Conservation (phyloP, 139 green algal genomes). For the Chlamydomonas sphaeroides region DNA sequence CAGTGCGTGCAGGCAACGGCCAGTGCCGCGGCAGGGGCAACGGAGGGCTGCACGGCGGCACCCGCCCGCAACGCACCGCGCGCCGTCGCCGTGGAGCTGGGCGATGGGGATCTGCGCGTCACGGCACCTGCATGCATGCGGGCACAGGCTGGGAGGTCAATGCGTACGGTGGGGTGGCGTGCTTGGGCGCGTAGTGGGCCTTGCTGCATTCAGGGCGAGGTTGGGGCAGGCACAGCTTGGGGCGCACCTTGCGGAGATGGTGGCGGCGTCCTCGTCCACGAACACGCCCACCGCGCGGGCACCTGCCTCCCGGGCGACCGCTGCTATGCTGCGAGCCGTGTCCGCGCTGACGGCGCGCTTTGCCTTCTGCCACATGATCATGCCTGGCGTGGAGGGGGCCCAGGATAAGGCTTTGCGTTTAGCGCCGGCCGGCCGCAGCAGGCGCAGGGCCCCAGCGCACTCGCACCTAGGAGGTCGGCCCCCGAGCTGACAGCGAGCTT, state of each 20-base stretch:
- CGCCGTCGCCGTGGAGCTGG: conserved; percentile 58
- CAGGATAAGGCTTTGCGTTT: too few relatives aligned
- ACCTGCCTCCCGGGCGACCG: conserved; percentile 54
- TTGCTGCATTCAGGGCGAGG: too few relatives aligned
- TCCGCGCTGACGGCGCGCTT: conserved; percentile 72
- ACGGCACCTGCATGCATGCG: conserved; percentile 61
- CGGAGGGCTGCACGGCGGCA: too few relatives aligned
- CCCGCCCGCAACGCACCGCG: conserved; percentile 16
- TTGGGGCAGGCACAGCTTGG: too few relatives aligned
- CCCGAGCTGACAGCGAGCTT: conserved; percentile 62
- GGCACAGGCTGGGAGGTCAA: too few relatives aligned
- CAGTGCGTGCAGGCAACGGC: too few relatives aligned
- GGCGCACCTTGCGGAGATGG: conserved; percentile 61
- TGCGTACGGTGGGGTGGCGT: too few relatives aligned
- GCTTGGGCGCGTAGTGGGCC: too few relatives aligned
- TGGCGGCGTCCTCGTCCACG: conserved; percentile 82
- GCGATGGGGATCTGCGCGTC: conserved; percentile 65
- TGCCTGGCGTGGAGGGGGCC: conserved; percentile 54
- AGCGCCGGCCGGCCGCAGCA: too few relatives aligned
- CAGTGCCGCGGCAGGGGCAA: too few relatives aligned
- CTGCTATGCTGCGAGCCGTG: conserved; percentile 68
- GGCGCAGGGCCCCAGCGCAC: too few relatives aligned
- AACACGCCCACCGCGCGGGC: conserved; percentile 85
- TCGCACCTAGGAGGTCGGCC: conserved; percentile 66
- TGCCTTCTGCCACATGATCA: conserved; percentile 91